These are phyloP conservation scores for Fusarium sp. DNA, from an alignment of 2,329 filamentous ascomycete genomes.

Conservation along the genomic window DNA sequence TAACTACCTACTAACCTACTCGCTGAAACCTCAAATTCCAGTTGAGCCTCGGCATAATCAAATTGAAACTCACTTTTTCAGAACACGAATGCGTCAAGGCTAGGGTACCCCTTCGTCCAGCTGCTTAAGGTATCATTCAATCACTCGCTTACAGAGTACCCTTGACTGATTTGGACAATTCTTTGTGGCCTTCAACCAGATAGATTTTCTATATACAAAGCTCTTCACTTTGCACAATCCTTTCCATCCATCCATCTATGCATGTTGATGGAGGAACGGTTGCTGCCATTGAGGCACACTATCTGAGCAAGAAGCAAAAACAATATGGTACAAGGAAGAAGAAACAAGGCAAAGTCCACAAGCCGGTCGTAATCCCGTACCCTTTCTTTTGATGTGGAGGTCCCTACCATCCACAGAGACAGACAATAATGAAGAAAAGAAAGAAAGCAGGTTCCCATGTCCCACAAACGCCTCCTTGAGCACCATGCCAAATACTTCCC, in stretches of 20 bases:
- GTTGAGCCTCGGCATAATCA: constrained; percentile 15
- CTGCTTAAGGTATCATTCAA: background rate
- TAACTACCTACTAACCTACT: background rate
- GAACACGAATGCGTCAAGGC: background rate
- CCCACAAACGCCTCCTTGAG: constrained; percentile 47
- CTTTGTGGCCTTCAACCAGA: constrained; percentile 10
- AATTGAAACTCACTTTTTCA: background rate
- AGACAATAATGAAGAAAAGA: constrained; percentile 7
- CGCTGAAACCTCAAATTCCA: constrained; percentile 10
- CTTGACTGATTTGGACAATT: background rate
- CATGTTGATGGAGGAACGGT: constrained; percentile 8
- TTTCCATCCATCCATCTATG: constrained; percentile 1
- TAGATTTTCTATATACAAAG: constrained; percentile 41
- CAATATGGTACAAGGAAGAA: constrained; percentile 45
- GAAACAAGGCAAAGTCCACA: constrained; percentile 19
- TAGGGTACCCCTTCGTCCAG: background rate
- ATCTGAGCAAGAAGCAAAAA: constrained; percentile 40
- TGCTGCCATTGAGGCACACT: constrained; percentile 41
- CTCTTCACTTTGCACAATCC: constrained; percentile 30
- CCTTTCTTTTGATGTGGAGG: constrained; percentile 49
- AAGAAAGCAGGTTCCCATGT: constrained; percentile 39
- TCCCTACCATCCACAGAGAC: constrained; percentile 47
- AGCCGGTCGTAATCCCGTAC: constrained; percentile 44
- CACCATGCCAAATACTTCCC: constrained; percentile 45
- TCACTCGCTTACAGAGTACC: background rate